Percentiles rank a stretch among this genome's conserved stretches.
phyloP scores from a whole-genome alignment of 495 filamentous ascomycete species.

The Talaromyces nanjingensis region DNA sequence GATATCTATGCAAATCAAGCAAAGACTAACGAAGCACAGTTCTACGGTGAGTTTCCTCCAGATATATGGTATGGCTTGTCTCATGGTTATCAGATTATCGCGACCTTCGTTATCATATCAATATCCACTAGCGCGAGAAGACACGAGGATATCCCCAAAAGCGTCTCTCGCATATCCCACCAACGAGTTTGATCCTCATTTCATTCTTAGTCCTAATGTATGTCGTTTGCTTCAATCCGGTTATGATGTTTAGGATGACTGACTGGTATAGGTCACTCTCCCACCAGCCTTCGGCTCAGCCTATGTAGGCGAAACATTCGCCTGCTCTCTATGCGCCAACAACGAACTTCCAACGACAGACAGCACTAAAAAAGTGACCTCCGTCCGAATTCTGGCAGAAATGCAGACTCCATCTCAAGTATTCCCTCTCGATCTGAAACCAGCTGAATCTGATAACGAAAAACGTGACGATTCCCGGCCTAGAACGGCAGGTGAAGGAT shows the following conservation, averaged over 20 bases:
- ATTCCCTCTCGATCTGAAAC: constrained; percentile 47
- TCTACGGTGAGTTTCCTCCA: constrained; percentile 35
- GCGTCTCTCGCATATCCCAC: constrained; percentile 50
- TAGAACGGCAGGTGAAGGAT: constrained; percentile 31
- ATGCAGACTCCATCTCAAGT: constrained; percentile 83
- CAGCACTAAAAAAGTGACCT: constrained; percentile 52
- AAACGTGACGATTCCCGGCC: not conserved
- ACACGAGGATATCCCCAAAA: constrained; percentile 40
- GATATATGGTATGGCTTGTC: not conserved
- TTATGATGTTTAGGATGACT: not conserved
- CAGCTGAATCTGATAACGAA: constrained; percentile 28
- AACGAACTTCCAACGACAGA: constrained; percentile 58
- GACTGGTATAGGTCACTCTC: constrained; percentile 58
- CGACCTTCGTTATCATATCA: constrained; percentile 50
- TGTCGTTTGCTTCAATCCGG: constrained; percentile 6
- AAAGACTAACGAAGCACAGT: constrained; percentile 22
- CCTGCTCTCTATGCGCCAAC: constrained; percentile 89
- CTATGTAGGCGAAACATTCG: constrained; percentile 93
- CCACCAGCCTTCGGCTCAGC: constrained; percentile 89
- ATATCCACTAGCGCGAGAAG: constrained; percentile 47
- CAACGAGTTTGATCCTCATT: constrained; percentile 37
- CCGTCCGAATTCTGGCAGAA: constrained; percentile 78
- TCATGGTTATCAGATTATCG: constrained; percentile 34
- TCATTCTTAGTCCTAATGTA: constrained; percentile 57
- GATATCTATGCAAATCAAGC: constrained; percentile 6